Evolutionary conservation across 257 asterid genomes (phyloP), one percentile per base, ranked within the genome.

Genomic region (Solanum sejunctum): DNA sequence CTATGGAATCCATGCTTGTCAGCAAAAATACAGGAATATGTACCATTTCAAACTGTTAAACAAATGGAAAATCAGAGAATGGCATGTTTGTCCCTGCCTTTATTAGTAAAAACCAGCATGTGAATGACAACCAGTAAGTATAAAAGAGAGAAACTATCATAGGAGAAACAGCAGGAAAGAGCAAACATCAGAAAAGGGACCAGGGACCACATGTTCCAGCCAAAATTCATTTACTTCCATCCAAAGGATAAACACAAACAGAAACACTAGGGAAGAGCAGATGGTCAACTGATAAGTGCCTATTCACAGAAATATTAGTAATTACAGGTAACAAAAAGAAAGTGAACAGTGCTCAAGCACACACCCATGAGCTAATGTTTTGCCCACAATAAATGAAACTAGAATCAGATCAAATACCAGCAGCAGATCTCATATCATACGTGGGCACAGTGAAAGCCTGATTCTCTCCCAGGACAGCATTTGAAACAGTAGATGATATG

Each of bases 401-500:
- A 85, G 92, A 95, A 91, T 90, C 86, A 90, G 97, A 93, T 90
- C 84, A 92, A 91, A 93, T 96, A 95, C 99, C 99, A 87, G 98
- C 98, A 91, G 99, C 99, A 92, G 99, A 95, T 93, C 91, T 97
- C 97, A 97, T 91, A 91, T 97, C 99, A 92, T 97, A 97, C 87
- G 94, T 92, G 92, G 99, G 99, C 93, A 97, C 99, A 20, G 98
- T 94, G 91, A 97, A 95, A 66, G 99, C 98, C 92, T 97, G 98
- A 85, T 92, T 93, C 91, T 93, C 99, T 87, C 97, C 98, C n/a
- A 97, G 98, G 69, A 97, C 98, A 55, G 99, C 99, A 92, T 92
- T 97, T 84, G 99, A 97, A 73, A 95, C 99, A 69, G 99, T 97
- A 49, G 99, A 93, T n/a, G 99, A 95, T 90, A 97, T 91, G 60